phyloP scores from a whole-genome alignment of 768 basidiomycete species.

The Hysterangium stoloniferum region DNA sequence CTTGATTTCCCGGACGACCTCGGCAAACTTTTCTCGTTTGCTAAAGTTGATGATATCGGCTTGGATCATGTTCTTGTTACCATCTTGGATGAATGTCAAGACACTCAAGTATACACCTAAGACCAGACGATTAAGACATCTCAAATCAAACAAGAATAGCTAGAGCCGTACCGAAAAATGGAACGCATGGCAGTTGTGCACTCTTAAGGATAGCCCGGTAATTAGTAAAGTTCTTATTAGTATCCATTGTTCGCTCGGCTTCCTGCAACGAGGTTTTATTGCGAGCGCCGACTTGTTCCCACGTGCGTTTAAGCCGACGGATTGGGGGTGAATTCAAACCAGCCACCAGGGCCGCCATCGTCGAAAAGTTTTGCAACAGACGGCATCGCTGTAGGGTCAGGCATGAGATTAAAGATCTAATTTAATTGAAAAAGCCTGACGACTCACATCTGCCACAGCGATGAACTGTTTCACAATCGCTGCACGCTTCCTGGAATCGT shows the following conservation, averaged over 20 bases:
- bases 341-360: constrained; percentile 94
- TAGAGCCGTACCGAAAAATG: constrained; percentile 74
- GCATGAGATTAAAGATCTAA: constrained; percentile 3
- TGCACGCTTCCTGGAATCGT: constrained; percentile 80
- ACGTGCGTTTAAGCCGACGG: constrained; percentile 85
- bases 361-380: constrained; percentile 85
- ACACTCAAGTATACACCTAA: constrained; percentile 95
- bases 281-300: constrained; percentile 79
- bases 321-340: constrained; percentile 93
- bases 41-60: constrained; percentile 87
- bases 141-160: constrained; percentile 4
- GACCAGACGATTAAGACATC: neutral
- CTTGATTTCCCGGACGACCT: constrained; percentile 94
- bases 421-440: neutral
- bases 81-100: constrained; percentile 97
- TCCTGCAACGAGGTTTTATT: constrained; percentile 64
- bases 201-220: constrained; percentile 79
- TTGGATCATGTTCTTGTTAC: constrained; percentile 73
- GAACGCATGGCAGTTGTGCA: constrained; percentile 89
- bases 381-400: constrained; percentile 69
- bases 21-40: constrained; percentile 92
- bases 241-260: constrained; percentile 87
- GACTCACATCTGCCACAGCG: constrained; percentile 78
- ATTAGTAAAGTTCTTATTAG: constrained; percentile 89
- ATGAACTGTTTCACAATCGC: constrained; percentile 84